phyloP scores from a whole-genome alignment of 1,139 yeast genomes.

The Arxiozyma telluris region DNA sequence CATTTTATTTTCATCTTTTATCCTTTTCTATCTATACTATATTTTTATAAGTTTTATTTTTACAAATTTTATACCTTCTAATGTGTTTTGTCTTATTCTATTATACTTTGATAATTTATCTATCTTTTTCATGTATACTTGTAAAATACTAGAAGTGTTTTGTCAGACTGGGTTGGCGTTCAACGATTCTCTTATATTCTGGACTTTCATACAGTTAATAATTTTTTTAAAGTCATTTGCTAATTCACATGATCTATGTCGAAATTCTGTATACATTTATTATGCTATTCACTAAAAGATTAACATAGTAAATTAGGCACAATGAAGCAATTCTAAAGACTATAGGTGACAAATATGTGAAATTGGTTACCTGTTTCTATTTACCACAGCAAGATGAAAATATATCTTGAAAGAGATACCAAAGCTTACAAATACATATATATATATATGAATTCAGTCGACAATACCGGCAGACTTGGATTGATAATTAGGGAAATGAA shows the following conservation, averaged over 20 bases:
- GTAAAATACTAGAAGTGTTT: not conserved
- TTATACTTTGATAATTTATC: too few relatives aligned
- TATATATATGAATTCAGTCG: not conserved
- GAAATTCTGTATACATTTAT: not conserved
- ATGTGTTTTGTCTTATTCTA: not conserved
- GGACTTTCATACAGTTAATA: not conserved
- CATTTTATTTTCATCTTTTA: too few relatives aligned
- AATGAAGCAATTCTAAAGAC: not conserved
- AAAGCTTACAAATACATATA: not conserved
- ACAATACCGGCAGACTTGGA: too few relatives aligned
- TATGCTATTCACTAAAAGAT: not conserved
- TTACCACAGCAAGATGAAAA: not conserved
- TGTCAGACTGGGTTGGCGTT: not conserved
- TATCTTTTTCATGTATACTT: too few relatives aligned
- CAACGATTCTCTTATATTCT: not conserved
- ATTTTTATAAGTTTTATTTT: too few relatives aligned
- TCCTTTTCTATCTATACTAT: not conserved
- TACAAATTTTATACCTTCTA: too few relatives aligned
- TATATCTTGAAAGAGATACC: too few relatives aligned
- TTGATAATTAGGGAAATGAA: not conserved
- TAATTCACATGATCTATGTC: not conserved
- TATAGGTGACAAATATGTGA: too few relatives aligned
- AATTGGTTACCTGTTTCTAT: not conserved
- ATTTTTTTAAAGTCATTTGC: not conserved
- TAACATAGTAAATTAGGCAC: not conserved